Evolutionary conservation across 1,284 basidiomycete species (phyloP), one percentile per base, ranked within the genome.

Genomic region (Apiotrichum sp.): DNA sequence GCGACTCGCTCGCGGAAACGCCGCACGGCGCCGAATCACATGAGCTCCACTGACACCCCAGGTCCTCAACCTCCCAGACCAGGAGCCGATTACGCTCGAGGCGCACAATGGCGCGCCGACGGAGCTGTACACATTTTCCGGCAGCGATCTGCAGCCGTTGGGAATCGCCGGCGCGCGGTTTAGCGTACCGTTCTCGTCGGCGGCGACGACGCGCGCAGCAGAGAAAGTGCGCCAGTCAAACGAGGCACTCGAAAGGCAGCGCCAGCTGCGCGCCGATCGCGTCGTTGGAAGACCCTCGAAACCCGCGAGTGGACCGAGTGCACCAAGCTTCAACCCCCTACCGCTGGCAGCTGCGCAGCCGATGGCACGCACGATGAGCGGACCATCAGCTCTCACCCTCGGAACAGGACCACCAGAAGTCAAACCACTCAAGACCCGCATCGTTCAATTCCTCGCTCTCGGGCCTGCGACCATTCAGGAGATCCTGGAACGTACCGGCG

Each of bases 361-460:
- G 5, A 61, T 61, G 59, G 47, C 40, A 11, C 56, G 59, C 33
- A 47, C 56, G 32, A 40, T 55, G 34, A 61, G 59, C 45, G 59
- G 59, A 6, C 59, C 61, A 3, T 55, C 57, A 1, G 53, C 55
- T 8, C 32, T 52, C 14, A 52, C 46, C 4, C 16, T 55, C 16
- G 42, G 44, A 1, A 47, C 47, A 14, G 53, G 43, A 0, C 22
- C 22, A 22, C 22, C 22, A 22, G 59, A 61, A 43, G 40, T 51
- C 47, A 65, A 72, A n/a, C 71, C 72, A 13, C 66, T 74, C 50
- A 74, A 74, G 55, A 74, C 72, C 11, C 58, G 68, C 16, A 71
- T 74, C 2, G 64, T 74, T 53, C 72, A 74, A 61, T 56, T 68
- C 10, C 62, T 74, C 5, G 71, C 71, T 2, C 57, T 74, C 9